Conservation (phyloP, 2,329 filamentous ascomycete species). For the Trichoderma harzianum region DNA sequence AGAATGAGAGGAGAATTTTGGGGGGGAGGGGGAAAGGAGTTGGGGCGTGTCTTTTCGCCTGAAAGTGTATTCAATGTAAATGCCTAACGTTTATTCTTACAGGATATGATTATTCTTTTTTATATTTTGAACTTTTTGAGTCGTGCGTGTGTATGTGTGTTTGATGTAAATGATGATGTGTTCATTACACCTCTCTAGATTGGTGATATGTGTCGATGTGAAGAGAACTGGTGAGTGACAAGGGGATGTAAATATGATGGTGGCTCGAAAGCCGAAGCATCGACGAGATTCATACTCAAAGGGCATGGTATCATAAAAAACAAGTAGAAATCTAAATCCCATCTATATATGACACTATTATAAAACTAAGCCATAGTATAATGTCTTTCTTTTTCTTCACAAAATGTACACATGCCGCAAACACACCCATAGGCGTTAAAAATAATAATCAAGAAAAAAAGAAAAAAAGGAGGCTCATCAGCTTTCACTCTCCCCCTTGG, state of each 20-base stretch:
- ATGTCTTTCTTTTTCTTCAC: background rate
- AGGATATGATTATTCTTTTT: background rate
- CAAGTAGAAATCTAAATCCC: background rate
- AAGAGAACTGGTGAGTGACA: background rate
- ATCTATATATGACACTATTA: background rate
- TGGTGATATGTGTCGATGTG: background rate
- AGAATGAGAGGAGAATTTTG: background rate
- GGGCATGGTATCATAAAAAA: background rate
- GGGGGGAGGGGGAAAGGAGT: background rate
- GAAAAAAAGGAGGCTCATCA: background rate
- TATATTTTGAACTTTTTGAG: background rate
- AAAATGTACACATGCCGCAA: background rate
- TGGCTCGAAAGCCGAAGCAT: background rate
- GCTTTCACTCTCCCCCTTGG: background rate
- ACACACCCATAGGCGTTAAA: background rate
- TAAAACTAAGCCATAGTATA: background rate
- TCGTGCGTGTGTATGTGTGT: background rate
- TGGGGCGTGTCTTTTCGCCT: background rate
- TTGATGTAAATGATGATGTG: background rate
- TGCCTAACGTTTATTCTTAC: conserved; percentile 17
- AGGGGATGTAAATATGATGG: background rate
- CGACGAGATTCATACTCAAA: background rate
- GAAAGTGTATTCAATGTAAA: conserved; percentile 19
- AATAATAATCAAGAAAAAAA: background rate
- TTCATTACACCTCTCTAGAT: too few species aligned